Evolutionary conservation across 1,284 basidiomycete genomes (phyloP), one percentile per base, ranked within the genome.

Genomic region (Bjerkandera adusta): DNA sequence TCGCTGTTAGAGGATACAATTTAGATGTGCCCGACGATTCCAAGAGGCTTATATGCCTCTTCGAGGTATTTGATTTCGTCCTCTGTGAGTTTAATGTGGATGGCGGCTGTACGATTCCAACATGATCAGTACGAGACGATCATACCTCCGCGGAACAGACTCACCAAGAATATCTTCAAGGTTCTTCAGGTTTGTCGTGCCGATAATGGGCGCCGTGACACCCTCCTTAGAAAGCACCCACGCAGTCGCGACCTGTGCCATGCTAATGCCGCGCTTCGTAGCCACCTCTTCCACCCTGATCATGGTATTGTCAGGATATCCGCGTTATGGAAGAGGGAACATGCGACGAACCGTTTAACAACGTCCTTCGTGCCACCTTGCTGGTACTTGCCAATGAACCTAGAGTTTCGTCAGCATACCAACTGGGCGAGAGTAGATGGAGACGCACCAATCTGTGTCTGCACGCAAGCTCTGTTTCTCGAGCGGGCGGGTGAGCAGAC

Each of bases 171-270:
- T 33, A 6, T 47, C 45, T 18, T 47, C 20, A 13, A 47, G 33
- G 22, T 47, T 47, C 30, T 47, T 41, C 16, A 78, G 57, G 36
- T 64, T 73, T 5, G 73, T 79, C 5, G 72, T 72, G 1, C 78
- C 78, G 12, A 80, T 68, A 53, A 81, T 77, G 2, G 77, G 78
- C 6, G 77, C 76, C n/a, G 71, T 67, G 10, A 79, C 72, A 33
- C 61, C 71, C 66, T 66, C 59, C 40, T 54, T 55, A 6, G 54
- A 22, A 20, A 78, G 47, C 3, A 62, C 55, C 79, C 80, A 83
- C 8, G 79, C 79, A 6, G 78, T 51, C 3, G 72, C 68, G 26
- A 82, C 65, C 55, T 82, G 78, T 1, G 78, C 76, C 80, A 83
- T 83, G 50, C 66, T 69, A 38, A 76, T 56, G 1, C 68, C 71